phyloP scores from a whole-genome alignment of 163 green algal genomes.

The Coccomyxa subellipsoidea region DNA sequence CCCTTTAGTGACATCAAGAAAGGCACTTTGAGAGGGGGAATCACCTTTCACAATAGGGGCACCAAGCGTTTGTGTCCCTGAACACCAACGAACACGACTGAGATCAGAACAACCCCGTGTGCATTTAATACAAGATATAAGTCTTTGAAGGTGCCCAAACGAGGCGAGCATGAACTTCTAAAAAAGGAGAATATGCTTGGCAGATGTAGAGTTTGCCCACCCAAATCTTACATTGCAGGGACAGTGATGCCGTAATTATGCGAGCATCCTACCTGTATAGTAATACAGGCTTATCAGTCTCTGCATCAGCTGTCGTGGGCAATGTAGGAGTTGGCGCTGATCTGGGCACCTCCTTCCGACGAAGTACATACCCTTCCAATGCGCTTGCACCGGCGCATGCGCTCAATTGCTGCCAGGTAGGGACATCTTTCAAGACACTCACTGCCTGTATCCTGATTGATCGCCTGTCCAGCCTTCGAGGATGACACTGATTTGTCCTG shows the following conservation, averaged over 20 bases:
- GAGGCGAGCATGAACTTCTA: too few relatives aligned
- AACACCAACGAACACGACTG: background rate
- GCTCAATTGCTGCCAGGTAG: background rate
- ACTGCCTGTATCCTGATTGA: background rate
- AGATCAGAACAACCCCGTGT: too few relatives aligned
- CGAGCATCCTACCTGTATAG: background rate
- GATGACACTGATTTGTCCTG: background rate
- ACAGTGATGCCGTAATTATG: background rate
- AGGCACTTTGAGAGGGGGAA: too few relatives aligned
- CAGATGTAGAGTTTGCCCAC: background rate
- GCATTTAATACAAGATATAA: too few relatives aligned
- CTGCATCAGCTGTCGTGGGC: background rate
- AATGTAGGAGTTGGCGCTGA: background rate
- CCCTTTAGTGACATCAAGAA: background rate
- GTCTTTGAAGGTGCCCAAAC: too few relatives aligned
- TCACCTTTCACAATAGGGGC: conserved; percentile 40
- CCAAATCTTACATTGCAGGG: background rate
- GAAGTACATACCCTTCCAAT: background rate
- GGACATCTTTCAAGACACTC: background rate
- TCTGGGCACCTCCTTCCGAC: background rate
- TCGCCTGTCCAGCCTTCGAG: background rate
- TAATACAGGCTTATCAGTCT: background rate
- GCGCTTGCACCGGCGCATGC: background rate
- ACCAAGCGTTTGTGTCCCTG: conserved; percentile 57
- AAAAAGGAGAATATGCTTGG: background rate